Evolutionary conservation across 139 green algal species (phyloP).

Genomic region (Chlorella sp.): DNA sequence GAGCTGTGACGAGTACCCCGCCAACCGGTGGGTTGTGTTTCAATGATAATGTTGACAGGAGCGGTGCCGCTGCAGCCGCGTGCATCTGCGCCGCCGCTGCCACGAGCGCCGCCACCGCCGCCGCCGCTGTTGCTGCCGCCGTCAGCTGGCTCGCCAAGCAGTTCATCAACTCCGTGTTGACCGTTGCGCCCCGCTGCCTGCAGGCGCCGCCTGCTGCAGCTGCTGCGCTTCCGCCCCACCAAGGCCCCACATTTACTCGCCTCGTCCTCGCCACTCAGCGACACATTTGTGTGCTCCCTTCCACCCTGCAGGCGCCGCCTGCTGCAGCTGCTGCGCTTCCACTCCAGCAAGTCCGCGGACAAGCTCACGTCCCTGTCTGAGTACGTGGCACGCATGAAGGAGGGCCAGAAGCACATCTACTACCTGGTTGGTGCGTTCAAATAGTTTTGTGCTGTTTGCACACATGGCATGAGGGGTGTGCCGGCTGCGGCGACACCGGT

Average conservation of each 20-base stretch:
- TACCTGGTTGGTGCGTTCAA: slow-evolving; percentile 82
- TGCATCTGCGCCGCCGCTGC: too few relatives aligned
- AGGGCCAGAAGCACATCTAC: slow-evolving; percentile 96
- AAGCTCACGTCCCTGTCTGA: slow-evolving; percentile 85
- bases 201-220: not conserved
- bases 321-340: slow-evolving; percentile 88
- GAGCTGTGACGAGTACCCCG: too few relatives aligned
- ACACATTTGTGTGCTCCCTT: not conserved
- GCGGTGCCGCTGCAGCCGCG: too few relatives aligned
- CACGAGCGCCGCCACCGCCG: too few relatives aligned
- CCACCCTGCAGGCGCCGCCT: slow-evolving; percentile 49
- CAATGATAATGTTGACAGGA: too few relatives aligned
- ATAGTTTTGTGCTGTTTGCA: not conserved
- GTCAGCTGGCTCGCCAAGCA: too few relatives aligned
- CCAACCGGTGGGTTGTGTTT: too few relatives aligned
- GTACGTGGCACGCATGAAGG: slow-evolving; percentile 94
- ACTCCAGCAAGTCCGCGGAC: slow-evolving; percentile 73
- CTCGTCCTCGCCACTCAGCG: not conserved
- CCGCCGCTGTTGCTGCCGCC: not conserved
- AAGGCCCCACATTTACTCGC: not conserved
- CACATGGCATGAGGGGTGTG: too few relatives aligned
- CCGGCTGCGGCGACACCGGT: not conserved
- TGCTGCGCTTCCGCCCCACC: not conserved
- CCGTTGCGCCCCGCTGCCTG: too few relatives aligned
- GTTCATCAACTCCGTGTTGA: too few relatives aligned